phyloP scores from a whole-genome alignment of 768 basidiomycete species.

The Russula lepida region DNA sequence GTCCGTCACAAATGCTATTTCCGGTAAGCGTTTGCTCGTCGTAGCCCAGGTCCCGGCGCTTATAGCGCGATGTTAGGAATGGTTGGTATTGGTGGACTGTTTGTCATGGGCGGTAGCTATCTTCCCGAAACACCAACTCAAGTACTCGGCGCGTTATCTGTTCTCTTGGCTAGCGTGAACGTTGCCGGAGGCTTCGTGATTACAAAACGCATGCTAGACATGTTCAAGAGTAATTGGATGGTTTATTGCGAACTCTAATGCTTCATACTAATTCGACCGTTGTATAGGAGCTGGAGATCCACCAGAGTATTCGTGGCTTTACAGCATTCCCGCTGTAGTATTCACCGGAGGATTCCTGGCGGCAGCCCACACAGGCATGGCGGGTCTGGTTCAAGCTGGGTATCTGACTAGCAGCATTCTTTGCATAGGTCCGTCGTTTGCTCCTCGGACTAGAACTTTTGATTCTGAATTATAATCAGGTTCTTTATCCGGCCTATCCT shows the following conservation, averaged over 20 bases:
- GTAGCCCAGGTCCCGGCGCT: not conserved
- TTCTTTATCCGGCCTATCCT: constrained; percentile 70
- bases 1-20: constrained; percentile 87
- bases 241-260: constrained; percentile 16
- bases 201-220: constrained; percentile 87
- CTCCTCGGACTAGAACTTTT: not conserved
- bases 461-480: constrained; percentile 31
- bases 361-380: constrained; percentile 78
- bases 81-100: constrained; percentile 80
- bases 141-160: constrained; percentile 68
- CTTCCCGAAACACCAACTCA: constrained; percentile 77
- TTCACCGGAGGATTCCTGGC: constrained; percentile 79
- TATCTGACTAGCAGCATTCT: constrained; percentile 81
- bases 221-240: constrained; percentile 73
- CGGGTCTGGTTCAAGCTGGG: constrained; percentile 80
- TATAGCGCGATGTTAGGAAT: constrained; percentile 34
- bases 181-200: constrained; percentile 85
- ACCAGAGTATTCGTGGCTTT: constrained; percentile 81
- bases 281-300: constrained; percentile 72
- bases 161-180: constrained; percentile 82
- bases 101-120: constrained; percentile 86
- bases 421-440: constrained; percentile 53
- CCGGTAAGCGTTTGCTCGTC: constrained; percentile 39
- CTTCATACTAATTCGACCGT: not conserved
- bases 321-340: constrained; percentile 67